A percentile compares a stretch with the other conserved stretches of the same genome.
Conservation (phyloP, 208 protist genomes). For the Spongospora subterranea region DNA sequence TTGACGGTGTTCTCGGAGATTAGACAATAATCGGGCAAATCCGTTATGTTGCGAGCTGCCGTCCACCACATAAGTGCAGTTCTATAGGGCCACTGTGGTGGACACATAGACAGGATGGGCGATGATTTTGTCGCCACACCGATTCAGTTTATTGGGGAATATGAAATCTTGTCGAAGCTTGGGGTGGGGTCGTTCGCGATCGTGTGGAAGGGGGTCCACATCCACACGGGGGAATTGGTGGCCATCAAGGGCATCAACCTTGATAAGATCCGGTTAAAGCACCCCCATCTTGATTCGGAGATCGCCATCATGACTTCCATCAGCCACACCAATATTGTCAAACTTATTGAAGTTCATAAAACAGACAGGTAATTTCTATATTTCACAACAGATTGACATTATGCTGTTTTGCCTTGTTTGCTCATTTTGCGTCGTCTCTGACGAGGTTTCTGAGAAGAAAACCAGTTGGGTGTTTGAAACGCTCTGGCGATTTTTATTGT, state of each 20-base stretch:
- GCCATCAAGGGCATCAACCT: slow-evolving; percentile 4
- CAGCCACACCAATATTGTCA: slow-evolving; percentile 25
- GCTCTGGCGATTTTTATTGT: not conserved
- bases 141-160: slow-evolving; percentile 34
- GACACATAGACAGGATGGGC: no score
- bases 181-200: slow-evolving; percentile 22
- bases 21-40: no score
- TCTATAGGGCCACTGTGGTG: no score
- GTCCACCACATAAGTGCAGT: no score
- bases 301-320: not conserved
- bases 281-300: not conserved
- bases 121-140: no score
- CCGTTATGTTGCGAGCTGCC: no score
- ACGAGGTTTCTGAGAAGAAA: no score
- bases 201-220: slow-evolving; percentile 12
- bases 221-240: not conserved
- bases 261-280: not conserved
- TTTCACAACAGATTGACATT: no score
- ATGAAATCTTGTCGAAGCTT: slow-evolving; percentile 20
- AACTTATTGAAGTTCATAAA: not conserved
- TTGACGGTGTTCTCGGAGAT: no score
- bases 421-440: no score
- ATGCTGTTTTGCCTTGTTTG: no score
- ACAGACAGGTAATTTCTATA: not conserved
- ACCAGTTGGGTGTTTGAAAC: no score